phyloP scores from a whole-genome alignment of 2,329 filamentous ascomycete species.

The Cyphellophora attinorum region DNA sequence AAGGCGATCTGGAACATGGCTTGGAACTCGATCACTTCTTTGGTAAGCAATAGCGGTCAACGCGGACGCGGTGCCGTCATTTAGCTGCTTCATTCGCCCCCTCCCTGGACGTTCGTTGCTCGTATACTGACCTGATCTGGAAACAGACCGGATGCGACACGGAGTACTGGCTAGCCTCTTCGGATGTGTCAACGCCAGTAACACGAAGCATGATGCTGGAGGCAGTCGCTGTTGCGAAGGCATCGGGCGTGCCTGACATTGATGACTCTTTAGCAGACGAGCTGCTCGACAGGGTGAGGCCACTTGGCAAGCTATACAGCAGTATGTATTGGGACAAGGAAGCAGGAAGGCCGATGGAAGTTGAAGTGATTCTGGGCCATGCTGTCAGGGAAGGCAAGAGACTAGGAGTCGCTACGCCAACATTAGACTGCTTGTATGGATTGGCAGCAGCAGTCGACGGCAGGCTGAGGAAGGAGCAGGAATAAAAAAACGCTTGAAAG shows the following conservation, averaged over 20 bases:
- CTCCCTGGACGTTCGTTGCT: too few species aligned
- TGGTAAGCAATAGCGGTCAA: too few species aligned
- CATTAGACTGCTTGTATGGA: slow-evolving; percentile 28
- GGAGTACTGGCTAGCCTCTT: slow-evolving; percentile 31
- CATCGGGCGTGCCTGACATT: slow-evolving; percentile 27
- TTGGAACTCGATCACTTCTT: slow-evolving; percentile 33
- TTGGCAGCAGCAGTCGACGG: slow-evolving; percentile 14
- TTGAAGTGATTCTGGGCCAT: slow-evolving; percentile 38
- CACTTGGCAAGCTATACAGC: slow-evolving; percentile 30
- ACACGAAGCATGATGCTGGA: slow-evolving; percentile 33
- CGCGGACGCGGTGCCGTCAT: too few species aligned
- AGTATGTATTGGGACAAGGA: slow-evolving; percentile 38
- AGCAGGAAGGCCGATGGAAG: slow-evolving; percentile 32
- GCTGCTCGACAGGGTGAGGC: slow-evolving; percentile 28
- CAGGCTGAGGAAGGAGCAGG: slow-evolving; percentile 5
- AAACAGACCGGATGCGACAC: slow-evolving; percentile 33
- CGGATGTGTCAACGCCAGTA: slow-evolving; percentile 27
- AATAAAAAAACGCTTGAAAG: too few species aligned
- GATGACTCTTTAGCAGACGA: slow-evolving; percentile 27
- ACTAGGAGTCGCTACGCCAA: slow-evolving; percentile 29
- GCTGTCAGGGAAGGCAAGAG: slow-evolving; percentile 31
- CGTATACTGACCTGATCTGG: too few species aligned
- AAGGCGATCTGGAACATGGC: slow-evolving; percentile 34
- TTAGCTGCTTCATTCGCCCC: too few species aligned
- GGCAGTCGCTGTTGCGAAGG: slow-evolving; percentile 30